Evolutionary conservation across 129 eudicot species (phyloP), one percentile per base, ranked within the genome.

Genomic region (Flaveria robusta): DNA sequence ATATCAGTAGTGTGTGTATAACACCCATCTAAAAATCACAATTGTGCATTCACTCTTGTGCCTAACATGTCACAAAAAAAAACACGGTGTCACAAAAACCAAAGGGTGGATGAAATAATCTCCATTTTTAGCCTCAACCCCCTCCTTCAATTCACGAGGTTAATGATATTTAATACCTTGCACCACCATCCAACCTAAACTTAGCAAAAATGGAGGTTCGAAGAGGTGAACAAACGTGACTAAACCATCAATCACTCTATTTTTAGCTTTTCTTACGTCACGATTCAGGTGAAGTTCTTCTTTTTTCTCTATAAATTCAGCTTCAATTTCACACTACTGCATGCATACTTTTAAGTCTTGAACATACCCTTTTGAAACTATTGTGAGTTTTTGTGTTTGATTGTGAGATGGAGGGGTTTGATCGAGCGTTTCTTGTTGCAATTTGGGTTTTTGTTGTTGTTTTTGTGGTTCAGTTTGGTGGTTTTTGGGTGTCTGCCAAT

Each of bases 401-500:
- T 67, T 47, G 43, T 42, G 22, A 41, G 43, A 79, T 86, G 89
- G 82, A 52, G 75, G 70, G 51, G 77, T 60, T 18, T 19, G 54
- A 51, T 69, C 18, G 13, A 16, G 77, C 49, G 37, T 63, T 43
- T 77, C 72, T 56, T 72, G 23, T 77, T 75, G 56, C 73, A 19
- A 26, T 63, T 22, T 63, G 49, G 65, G 70, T 46, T 49, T 15
- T 63, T 63, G 68, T 63, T 63, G 20, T 11, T 70, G 43, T 27
- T 51, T 41, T 78, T 46, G 7, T 54, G 50, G 13, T 70, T 22
- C 31, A 73, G 24, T 51, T 66, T 39, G 74, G 65, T 7, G 9
- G 39, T 34, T 34, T 45, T 67, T 81, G 56, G 58, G 65, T 67
- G 8, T 58, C 80, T 3, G 96, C 67, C 1, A 87, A 86, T 86